phyloP scores from a whole-genome alignment of 2,329 filamentous ascomycete species.

The Penicillium sumatraense region DNA sequence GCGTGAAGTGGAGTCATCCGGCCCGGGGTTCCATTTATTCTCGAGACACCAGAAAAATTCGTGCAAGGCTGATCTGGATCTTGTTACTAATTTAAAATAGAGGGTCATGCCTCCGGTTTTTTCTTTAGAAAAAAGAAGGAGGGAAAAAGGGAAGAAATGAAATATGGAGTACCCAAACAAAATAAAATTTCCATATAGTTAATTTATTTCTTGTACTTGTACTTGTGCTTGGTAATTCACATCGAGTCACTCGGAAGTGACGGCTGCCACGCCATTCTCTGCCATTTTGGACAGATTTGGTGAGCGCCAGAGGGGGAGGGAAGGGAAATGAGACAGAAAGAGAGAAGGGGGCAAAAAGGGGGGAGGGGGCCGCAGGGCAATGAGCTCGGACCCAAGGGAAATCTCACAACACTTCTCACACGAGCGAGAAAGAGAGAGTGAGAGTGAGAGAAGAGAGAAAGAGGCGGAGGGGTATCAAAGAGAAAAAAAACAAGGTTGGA shows the following conservation, averaged over 20 bases:
- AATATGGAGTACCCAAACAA: too few relatives aligned
- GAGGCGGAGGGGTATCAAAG: conserved; percentile 29
- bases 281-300: conserved; percentile 16
- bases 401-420: conserved; percentile 9
- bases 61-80: neutral
- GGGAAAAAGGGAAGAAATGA: too few relatives aligned
- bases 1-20: neutral
- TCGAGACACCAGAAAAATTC: neutral
- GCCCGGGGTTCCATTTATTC: neutral
- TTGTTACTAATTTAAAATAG: neutral
- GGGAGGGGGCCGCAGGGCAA: conserved; percentile 8
- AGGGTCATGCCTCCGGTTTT: neutral
- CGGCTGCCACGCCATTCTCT: conserved; percentile 39
- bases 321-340: conserved; percentile 21
- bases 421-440: too few relatives aligned
- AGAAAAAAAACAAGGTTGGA: neutral
- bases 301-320: conserved; percentile 36
- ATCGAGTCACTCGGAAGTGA: conserved; percentile 35
- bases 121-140: too few relatives aligned
- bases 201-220: neutral
- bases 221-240: conserved; percentile 8
- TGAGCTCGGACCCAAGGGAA: conserved; percentile 9
- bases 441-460: too few relatives aligned
- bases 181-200: too few relatives aligned
- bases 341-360: conserved; percentile 2